Conservation (phyloP, 129 eudicot genomes). For the Tagetes erecta region DNA sequence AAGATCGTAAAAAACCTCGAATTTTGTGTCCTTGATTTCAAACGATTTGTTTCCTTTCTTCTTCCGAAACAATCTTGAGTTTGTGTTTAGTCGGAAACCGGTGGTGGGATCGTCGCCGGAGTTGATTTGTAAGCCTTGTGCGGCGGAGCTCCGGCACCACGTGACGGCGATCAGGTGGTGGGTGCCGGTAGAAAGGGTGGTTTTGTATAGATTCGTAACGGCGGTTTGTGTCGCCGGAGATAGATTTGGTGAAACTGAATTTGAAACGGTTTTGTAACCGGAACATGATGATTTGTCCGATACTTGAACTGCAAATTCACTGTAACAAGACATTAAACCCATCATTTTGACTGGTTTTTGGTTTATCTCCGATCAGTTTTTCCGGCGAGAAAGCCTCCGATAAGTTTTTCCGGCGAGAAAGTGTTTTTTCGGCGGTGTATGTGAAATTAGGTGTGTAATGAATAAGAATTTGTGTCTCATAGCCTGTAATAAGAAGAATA, state of each 20-base stretch:
- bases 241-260: conserved; percentile 45
- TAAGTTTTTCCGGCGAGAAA: conserved; percentile 1
- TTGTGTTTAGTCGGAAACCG: conserved; percentile 65
- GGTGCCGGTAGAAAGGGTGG: conserved; percentile 42
- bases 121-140: conserved; percentile 65
- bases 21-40: conserved; percentile 41
- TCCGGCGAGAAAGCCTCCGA: background rate
- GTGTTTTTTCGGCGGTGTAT: background rate
- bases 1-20: conserved; percentile 72
- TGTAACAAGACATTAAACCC: conserved; percentile 74
- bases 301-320: conserved; percentile 69
- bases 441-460: conserved; percentile 28
- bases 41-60: conserved; percentile 61
- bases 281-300: conserved; percentile 72
- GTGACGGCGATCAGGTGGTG: conserved; percentile 57
- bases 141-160: conserved; percentile 58
- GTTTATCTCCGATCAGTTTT: conserved; percentile 2
- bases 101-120: conserved; percentile 57
- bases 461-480: conserved; percentile 28
- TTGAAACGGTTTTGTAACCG: conserved; percentile 33
- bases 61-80: conserved; percentile 71
- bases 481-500: conserved; percentile 26
- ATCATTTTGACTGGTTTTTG: conserved; percentile 46
- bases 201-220: conserved; percentile 53
- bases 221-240: conserved; percentile 65